Percentiles rank a stretch among this genome's conserved stretches.
Conservation (phyloP, 2,329 filamentous ascomycete species). For the Aspergillus fumigatus region DNA sequence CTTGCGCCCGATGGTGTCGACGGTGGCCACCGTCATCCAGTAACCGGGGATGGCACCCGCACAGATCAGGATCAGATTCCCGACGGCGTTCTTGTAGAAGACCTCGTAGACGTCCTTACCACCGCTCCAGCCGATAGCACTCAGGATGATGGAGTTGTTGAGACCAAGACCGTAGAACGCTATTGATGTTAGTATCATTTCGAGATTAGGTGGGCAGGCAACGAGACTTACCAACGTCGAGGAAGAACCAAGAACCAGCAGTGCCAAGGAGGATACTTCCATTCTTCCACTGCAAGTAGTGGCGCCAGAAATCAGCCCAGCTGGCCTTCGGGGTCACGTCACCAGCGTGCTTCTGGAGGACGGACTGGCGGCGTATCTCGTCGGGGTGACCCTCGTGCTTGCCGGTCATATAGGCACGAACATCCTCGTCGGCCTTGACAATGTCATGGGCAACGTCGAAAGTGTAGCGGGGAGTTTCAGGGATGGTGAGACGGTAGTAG, state of each 20-base stretch:
- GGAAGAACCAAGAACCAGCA: constrained; percentile 78
- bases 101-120: constrained; percentile 62
- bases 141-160: constrained; percentile 70
- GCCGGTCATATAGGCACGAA: constrained; percentile 68
- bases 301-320: constrained; percentile 64
- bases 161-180: constrained; percentile 66
- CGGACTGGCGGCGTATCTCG: constrained; percentile 59
- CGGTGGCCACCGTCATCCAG: constrained; percentile 71
- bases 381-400: constrained; percentile 61
- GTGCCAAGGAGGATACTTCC: constrained; percentile 71
- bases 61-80: constrained; percentile 73
- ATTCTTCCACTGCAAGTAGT: constrained; percentile 69
- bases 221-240: constrained; percentile 52
- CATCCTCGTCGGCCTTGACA: constrained; percentile 67
- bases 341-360: constrained; percentile 50
- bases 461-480: constrained; percentile 82
- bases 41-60: constrained; percentile 78
- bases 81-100: constrained; percentile 69
- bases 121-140: constrained; percentile 65
- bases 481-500: constrained; percentile 82
- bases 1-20: constrained; percentile 72
- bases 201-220: constrained; percentile 5
- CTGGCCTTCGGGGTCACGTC: constrained; percentile 66
- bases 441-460: constrained; percentile 75
- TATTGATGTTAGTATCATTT: constrained; percentile 20